Evolutionary conservation across 108 stramenopile species (phyloP), one percentile per base, ranked within the genome.

Genomic region (Heterococcus sp.): DNA sequence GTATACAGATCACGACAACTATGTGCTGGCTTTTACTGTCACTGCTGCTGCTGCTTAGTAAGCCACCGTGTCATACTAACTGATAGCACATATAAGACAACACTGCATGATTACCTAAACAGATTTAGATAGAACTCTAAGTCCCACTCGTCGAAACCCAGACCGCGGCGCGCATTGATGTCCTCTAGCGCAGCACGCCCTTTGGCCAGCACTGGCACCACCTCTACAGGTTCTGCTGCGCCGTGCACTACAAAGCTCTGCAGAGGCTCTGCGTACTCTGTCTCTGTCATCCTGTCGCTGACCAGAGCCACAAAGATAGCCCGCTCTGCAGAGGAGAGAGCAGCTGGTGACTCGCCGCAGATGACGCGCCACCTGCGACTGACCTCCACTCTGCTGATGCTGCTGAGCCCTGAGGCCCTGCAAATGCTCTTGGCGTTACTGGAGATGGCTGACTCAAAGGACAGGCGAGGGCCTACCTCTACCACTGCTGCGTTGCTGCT

Each of bases 271-370:
- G 66, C 35, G 79, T 96, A 96, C 63, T 92, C 90, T 89, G 93
- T 91, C 89, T 99, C 96, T 34, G 98, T 99, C 98, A 99, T 99
- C 67, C 95, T 92, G 88, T 99, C 98, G 79, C 97, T 95, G 71
- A 99, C 79, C 0, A 65, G 72, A 76, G 89, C 87, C 4, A 98
- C 36, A 37, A 84, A 88, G 28, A 67, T 71, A 3, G 86, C 40
- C 3, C 87, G 89, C 34, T 82, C 74, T 1, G 73, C 80, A 58
- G 79, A 69, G 63, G 90, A 31, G 32, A 73, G 38, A 29, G 72
- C 5, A 0, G 72, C 39, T n/a, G n/a, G n/a, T n/a, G n/a, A n/a
- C n/a, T n/a, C n/a, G n/a, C n/a, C n/a, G n/a, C n/a, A n/a, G n/a
- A n/a, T n/a, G 31, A 28, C 66, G 8, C 66, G 66, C 66, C 66